Evolutionary conservation across 1,284 basidiomycete genomes (phyloP).

Genomic region (Trichosporon asahii): DNA sequence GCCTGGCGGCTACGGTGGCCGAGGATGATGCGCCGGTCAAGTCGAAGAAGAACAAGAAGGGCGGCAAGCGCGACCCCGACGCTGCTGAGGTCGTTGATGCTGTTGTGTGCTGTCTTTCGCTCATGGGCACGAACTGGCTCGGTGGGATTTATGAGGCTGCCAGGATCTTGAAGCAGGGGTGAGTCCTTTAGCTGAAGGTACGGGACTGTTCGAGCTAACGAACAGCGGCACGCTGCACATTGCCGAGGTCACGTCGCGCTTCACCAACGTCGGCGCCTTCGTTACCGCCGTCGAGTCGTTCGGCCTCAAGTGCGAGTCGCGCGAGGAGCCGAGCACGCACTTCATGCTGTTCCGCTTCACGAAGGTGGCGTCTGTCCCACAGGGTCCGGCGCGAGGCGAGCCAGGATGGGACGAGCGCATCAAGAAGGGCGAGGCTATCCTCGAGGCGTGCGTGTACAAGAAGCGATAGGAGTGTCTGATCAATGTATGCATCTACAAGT

Average conservation of each 20-base stretch:
- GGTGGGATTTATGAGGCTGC: slow-evolving; percentile 83
- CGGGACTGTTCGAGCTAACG: too few species aligned
- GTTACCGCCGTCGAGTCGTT: slow-evolving; percentile 65
- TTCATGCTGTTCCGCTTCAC: slow-evolving; percentile 82
- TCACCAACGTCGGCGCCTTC: slow-evolving; percentile 73
- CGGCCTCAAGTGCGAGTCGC: slow-evolving; percentile 61
- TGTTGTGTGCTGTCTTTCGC: slow-evolving; percentile 85
- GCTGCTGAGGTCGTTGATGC: slow-evolving; percentile 70
- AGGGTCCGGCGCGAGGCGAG: slow-evolving; percentile 51
- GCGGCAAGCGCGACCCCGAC: slow-evolving; percentile 15
- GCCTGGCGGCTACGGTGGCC: slow-evolving; percentile 8
- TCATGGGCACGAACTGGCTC: slow-evolving; percentile 98
- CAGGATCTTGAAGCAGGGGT: slow-evolving; percentile 77
- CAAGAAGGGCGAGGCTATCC: slow-evolving; percentile 59
- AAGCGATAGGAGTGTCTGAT: slow-evolving; percentile 59
- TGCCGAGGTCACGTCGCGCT: slow-evolving; percentile 92
- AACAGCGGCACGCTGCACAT: slow-evolving; percentile 80
- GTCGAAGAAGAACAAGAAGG: slow-evolving; percentile 57
- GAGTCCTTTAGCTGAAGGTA: slow-evolving; percentile 47
- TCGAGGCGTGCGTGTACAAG: slow-evolving; percentile 97
- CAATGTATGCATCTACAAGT: slow-evolving; percentile 26
- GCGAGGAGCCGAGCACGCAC: slow-evolving; percentile 69
- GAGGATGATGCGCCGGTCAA: slow-evolving; percentile 47
- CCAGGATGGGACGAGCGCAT: slow-evolving; percentile 65
- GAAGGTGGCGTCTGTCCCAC: slow-evolving; percentile 59